phyloP scores from a whole-genome alignment of 2,329 filamentous ascomycete species.

The Phyllosticta citrichinensis region DNA sequence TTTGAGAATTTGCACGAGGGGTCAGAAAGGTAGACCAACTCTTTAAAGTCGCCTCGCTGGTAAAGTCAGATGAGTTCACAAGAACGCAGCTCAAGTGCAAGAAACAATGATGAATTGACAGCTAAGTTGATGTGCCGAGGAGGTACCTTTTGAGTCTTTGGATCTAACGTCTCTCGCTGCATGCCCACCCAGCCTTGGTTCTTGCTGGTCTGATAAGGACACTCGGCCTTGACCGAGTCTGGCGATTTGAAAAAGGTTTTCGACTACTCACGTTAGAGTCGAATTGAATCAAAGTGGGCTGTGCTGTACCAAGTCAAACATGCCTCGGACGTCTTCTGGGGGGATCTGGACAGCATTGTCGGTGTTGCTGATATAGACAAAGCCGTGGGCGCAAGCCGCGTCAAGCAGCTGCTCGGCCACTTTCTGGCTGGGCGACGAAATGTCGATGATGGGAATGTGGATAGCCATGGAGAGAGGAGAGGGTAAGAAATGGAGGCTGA shows the following conservation, averaged over 20 bases:
- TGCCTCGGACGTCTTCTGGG: slow-evolving; percentile 52
- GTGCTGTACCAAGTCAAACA: slow-evolving; percentile 60
- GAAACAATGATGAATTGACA: not conserved
- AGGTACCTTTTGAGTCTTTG: slow-evolving; percentile 61
- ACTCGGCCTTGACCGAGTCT: slow-evolving; percentile 60
- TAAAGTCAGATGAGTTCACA: slow-evolving; percentile 13
- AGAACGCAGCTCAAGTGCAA: not conserved
- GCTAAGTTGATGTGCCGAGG: not conserved
- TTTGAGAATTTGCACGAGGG: slow-evolving; percentile 1
- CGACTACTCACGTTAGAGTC: slow-evolving; percentile 40
- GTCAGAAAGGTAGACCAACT: slow-evolving; percentile 42
- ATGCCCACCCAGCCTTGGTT: slow-evolving; percentile 86
- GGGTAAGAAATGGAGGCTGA: not conserved
- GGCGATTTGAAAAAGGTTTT: slow-evolving; percentile 63
- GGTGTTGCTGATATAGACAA: slow-evolving; percentile 75
- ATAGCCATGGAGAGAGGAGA: not conserved
- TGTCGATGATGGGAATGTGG: slow-evolving; percentile 74
- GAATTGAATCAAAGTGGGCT: not conserved
- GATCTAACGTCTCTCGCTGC: slow-evolving; percentile 81
- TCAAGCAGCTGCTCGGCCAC: slow-evolving; percentile 62
- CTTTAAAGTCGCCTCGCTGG: slow-evolving; percentile 72
- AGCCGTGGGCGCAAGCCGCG: slow-evolving; percentile 74
- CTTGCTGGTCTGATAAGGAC: slow-evolving; percentile 56
- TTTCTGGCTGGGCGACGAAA: slow-evolving; percentile 50
- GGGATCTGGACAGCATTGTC: slow-evolving; percentile 47